Base-by-base conservation (phyloP, 2,329 filamentous ascomycete genomes). In the Exophiala sp. region DNA sequence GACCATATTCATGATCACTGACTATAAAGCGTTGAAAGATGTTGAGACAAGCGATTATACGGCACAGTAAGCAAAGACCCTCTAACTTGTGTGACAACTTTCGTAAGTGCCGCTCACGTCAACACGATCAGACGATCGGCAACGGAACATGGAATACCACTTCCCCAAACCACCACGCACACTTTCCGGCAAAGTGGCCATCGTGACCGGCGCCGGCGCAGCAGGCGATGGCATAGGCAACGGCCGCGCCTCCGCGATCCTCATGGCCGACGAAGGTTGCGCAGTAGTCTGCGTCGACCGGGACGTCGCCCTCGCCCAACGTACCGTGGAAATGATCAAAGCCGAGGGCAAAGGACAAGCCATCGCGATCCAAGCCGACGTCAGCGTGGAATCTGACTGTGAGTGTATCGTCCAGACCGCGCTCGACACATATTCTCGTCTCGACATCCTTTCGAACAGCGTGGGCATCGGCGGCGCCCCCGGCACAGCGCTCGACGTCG, bases 401-500 rank as follows among this genome's bases (percentile, higher is more conserved):
- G 68, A 77, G 46, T 59, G 55, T 1, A 67, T 71, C 1, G 65
- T 70, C 1, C n/a, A 72, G 0, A 52, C 65, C 0, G 75, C 82
- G 0, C 11, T 82, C 1, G 55, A 71, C 2, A 61, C 66, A 1
- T 86, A 79, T 58, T 82, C 81, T 0, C 71, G 79, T 1, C 59
- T 87, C 1, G 82, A 87, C 61, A 82, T 87, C 39, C 69, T 87
- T 1, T 71, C 87, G 34, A 87, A 87, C 63, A 83, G 82, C 52
- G 84, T 87, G 1, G 85, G 85, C 0, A 71, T 86, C 16, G 74
- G 75, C 3, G 85, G 85, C 0, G 77, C 82, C 0, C 52, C 69
- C 1, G 85, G 85, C 0, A 84, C 79, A 1, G 83, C 83, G 0
- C 72, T 81, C 1, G 78, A 83, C 0, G 78, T 86, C 0, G 80